Base-by-base conservation (phyloP, 1,139 yeast genomes). In the Hyphopichia pseudoburtonii region DNA sequence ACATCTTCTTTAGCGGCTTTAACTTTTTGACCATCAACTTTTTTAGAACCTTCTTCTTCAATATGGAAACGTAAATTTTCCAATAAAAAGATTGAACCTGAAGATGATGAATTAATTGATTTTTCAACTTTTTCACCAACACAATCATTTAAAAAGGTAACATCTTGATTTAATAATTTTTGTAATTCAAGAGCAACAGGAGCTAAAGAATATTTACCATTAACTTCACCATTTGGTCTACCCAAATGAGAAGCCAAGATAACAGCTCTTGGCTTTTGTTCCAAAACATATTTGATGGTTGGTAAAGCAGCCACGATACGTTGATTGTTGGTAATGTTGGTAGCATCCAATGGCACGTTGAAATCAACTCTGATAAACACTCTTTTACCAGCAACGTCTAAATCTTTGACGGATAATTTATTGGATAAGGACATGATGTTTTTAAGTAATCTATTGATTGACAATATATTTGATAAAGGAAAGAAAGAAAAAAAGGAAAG, bases 281-380 rank as follows among this genome's bases (percentile, higher is more conserved):
- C 90, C 64, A 85, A 72, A 41, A 92, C 97, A 63, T 89, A 89
- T 72, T 90, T 72, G 74, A 90, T 90, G 51, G 97, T 89, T 65
- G 97, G 97, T 57, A 90, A 74, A 50, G 97, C 97, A 64, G 97
- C 97, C 54, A 88, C 97, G 64, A 90, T 92, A 73, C 97, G 84
- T 76, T 90, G 97, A 75, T 90, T 90, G 82, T 92, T 90, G 76
- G 97, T 92, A 78, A 90, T 92, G 63, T 83, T 88, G 59, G 78
- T 81, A 51, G 96, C 97, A 62, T 90, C 96, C 56, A 90, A 80
- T 60, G 97, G 97, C 51, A 92, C 97, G 72, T 92, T 90, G 82
- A 90, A 90, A 72, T 90, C 95, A 49, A 89, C 96, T 72, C 97
- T 85, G 77, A 90, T 88, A 72, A 90, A 88, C 60, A 90, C 97